phyloP scores from a whole-genome alignment of 768 basidiomycete genomes.

The Boletus sp. region DNA sequence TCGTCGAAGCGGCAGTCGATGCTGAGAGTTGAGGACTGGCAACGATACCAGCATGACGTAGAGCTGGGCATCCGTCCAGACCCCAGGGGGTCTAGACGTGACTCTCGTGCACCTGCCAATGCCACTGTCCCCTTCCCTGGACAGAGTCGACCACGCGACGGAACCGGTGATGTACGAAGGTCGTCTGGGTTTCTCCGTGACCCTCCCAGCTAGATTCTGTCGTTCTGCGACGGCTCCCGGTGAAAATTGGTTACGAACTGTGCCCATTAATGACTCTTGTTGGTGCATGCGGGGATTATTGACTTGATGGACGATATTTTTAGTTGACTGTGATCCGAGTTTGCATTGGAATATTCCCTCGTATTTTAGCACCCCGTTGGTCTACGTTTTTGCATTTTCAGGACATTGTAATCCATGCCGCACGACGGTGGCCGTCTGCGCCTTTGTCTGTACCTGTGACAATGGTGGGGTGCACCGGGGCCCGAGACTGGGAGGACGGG shows the following conservation, averaged over 20 bases:
- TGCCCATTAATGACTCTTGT: constrained; percentile 7
- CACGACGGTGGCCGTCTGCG: not conserved
- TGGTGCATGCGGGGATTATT: constrained; percentile 14
- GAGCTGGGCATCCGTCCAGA: constrained; percentile 32
- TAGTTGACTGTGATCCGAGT: constrained; percentile 4
- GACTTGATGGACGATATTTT: constrained; percentile 20
- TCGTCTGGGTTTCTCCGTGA: constrained; percentile 36
- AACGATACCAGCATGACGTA: constrained; percentile 60
- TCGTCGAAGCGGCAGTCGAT: constrained; percentile 65
- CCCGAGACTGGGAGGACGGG: not conserved
- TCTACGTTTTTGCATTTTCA: constrained; percentile 7
- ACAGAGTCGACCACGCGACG: constrained; percentile 20
- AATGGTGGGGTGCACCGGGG: not conserved
- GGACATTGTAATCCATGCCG: constrained; percentile 23
- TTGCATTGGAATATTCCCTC: constrained; percentile 19
- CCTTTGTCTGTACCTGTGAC: not conserved
- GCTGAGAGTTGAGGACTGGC: constrained; percentile 86
- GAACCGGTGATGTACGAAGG: constrained; percentile 28
- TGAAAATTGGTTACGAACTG: not conserved
- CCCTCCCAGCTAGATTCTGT: constrained; percentile 33
- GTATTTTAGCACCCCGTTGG: constrained; percentile 13
- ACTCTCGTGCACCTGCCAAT: constrained; percentile 17
- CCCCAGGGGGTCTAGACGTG: constrained; percentile 15
- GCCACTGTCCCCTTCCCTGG: constrained; percentile 36
- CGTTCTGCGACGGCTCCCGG: not conserved